These are phyloP conservation scores for Saccharum hybrid DNA, from an alignment of 202 grass and related monocot species.

Conservation along the genomic window DNA sequence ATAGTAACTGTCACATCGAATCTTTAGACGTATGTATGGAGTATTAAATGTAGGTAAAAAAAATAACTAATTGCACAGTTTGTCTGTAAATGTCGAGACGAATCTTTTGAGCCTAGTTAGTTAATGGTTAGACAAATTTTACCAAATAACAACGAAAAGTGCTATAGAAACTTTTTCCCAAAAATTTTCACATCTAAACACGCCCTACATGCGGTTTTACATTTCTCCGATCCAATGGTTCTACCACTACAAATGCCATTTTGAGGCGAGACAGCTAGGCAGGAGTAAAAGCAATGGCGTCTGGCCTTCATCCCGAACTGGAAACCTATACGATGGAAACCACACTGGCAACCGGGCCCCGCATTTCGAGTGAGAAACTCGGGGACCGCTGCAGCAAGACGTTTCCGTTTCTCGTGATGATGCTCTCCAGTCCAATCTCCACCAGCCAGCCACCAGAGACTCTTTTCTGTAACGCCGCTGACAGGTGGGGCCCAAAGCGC, in stretches of 20 bases:
- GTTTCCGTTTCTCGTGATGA: background rate
- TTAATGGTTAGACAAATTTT: no score
- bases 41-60: no score
- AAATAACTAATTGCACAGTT: no score
- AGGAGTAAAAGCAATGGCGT: background rate
- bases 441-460: background rate
- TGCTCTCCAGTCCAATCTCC: background rate
- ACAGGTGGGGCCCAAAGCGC: constrained; percentile 1
- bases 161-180: no score
- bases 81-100: no score
- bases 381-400: background rate
- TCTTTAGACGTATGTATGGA: no score
- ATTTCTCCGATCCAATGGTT: background rate
- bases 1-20: no score
- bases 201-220: background rate
- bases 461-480: background rate
- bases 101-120: no score
- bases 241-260: background rate
- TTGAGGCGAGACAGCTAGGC: background rate
- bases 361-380: background rate
- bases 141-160: no score
- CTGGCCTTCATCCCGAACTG: background rate
- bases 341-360: background rate
- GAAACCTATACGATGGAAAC: background rate
- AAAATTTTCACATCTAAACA: no score